Conservation (phyloP, 306 rosid genomes). For the Vicia faba region DNA sequence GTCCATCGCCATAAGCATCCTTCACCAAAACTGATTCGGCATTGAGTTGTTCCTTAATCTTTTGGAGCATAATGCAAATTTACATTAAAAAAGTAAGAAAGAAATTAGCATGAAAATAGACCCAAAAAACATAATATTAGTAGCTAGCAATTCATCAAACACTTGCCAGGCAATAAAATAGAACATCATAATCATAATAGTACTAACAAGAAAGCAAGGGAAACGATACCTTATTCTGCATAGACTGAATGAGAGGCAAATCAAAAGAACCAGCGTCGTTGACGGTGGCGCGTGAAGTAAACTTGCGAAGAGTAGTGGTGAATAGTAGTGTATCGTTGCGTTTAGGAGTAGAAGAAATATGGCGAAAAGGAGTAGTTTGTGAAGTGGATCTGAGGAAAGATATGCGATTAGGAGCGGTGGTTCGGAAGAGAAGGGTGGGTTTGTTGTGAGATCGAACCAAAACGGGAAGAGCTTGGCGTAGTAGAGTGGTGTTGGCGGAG, state of each 20-base stretch:
- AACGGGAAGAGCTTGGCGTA: slow-evolving; percentile 46
- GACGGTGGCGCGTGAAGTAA: slow-evolving; percentile 56
- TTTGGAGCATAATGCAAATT: slow-evolving; percentile 31
- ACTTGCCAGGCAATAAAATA: background rate
- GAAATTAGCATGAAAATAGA: background rate
- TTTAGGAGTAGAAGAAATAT: background rate
- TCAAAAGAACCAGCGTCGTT: slow-evolving; percentile 70
- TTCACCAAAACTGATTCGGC: slow-evolving; percentile 77
- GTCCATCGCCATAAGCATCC: slow-evolving; percentile 91
- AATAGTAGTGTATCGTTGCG: background rate
- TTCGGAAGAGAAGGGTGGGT: slow-evolving; percentile 17
- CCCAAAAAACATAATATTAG: background rate
- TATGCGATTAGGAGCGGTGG: background rate
- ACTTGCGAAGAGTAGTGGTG: slow-evolving; percentile 38
- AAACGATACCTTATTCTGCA: slow-evolving; percentile 61
- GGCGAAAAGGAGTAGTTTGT: slow-evolving; percentile 7
- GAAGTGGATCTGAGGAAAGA: slow-evolving; percentile 19
- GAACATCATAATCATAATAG: background rate
- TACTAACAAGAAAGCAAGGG: background rate
- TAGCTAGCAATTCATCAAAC: background rate
- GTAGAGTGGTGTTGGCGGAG: slow-evolving; percentile 41
- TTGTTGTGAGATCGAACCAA: slow-evolving; percentile 32
- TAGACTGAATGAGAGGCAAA: slow-evolving; percentile 69
- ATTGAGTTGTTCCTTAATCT: slow-evolving; percentile 79
- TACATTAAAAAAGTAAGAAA: background rate